Evolutionary conservation across 2,329 filamentous ascomycete genomes (phyloP).

Genomic region (Ophiostoma fasciatum): DNA sequence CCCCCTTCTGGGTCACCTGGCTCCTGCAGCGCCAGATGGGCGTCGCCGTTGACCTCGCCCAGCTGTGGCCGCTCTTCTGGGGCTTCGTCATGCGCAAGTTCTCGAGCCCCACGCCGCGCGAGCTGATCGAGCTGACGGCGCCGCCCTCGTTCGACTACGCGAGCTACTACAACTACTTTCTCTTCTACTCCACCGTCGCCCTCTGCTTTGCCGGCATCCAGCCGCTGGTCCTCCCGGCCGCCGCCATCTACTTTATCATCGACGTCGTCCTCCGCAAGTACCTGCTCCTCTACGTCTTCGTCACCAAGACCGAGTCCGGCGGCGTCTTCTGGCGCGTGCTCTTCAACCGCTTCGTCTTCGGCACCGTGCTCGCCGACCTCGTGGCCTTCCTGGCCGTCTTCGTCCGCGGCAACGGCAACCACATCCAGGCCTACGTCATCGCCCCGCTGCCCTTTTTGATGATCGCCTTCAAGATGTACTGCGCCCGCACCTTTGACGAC

Average conservation of each 20-base stretch:
- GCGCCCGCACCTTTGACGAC: slow-evolving; percentile 58
- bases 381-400: slow-evolving; percentile 65
- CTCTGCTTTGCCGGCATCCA: slow-evolving; percentile 76
- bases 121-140: slow-evolving; percentile 84
- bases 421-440: slow-evolving; percentile 47
- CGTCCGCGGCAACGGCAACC: slow-evolving; percentile 48
- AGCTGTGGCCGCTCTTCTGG: slow-evolving; percentile 71
- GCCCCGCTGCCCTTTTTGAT: slow-evolving; percentile 66
- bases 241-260: slow-evolving; percentile 75
- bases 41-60: slow-evolving; percentile 84
- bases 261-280: slow-evolving; percentile 94
- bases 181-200: slow-evolving; percentile 85
- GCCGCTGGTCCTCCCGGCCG: slow-evolving; percentile 72
- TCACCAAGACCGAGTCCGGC: slow-evolving; percentile 93
- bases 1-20: slow-evolving; percentile 89
- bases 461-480: slow-evolving; percentile 76
- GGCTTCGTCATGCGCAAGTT: slow-evolving; percentile 78
- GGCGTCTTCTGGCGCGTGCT: slow-evolving; percentile 84
- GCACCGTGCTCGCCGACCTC: slow-evolving; percentile 60
- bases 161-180: slow-evolving; percentile 94
- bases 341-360: slow-evolving; percentile 87
- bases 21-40: slow-evolving; percentile 85
- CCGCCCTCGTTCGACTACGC: slow-evolving; percentile 90
- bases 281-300: slow-evolving; percentile 80
- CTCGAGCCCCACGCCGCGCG: slow-evolving; percentile 72